phyloP scores from a whole-genome alignment of 1,139 yeast species.

The Hyphopichia wangnamkhiaoensis region DNA sequence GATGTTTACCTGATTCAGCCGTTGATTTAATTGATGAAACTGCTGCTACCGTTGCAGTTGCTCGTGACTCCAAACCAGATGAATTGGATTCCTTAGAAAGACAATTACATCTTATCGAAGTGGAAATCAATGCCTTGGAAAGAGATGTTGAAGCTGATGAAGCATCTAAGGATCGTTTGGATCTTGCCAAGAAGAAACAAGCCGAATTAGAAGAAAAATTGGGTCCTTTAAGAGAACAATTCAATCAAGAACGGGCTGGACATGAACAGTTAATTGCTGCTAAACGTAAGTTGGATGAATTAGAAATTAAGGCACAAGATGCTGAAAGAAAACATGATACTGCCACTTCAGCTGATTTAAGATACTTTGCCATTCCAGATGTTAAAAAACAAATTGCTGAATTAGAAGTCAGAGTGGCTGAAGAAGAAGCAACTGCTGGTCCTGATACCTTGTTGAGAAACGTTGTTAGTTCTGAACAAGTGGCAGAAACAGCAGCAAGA shows the following conservation, averaged over 20 bases:
- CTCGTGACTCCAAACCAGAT: constrained; percentile 97
- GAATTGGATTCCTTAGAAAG: constrained; percentile 93
- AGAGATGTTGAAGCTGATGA: constrained; percentile 92
- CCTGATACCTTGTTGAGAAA: constrained; percentile 73
- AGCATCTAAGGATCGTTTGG: constrained; percentile 82
- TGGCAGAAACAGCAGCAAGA: constrained; percentile 96
- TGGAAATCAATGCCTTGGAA: constrained; percentile 94
- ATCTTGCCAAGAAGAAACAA: constrained; percentile 72
- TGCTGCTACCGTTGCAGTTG: constrained; percentile 97
- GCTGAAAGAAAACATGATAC: constrained; percentile 97
- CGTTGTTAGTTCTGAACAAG: constrained; percentile 90
- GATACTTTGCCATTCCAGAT: constrained; percentile 97
- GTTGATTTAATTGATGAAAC: constrained; percentile 96
- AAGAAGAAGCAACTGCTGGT: constrained; percentile 63
- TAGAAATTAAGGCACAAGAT: constrained; percentile 89
- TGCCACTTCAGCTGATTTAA: constrained; percentile 90
- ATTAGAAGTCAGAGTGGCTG: constrained; percentile 74
- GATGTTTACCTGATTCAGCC: constrained; percentile 97
- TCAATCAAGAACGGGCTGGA: constrained; percentile 84
- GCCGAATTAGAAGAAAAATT: constrained; percentile 85
- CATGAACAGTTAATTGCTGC: constrained; percentile 88
- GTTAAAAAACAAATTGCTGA: constrained; percentile 72
- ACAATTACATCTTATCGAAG: constrained; percentile 85
- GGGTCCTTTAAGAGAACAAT: constrained; percentile 82
- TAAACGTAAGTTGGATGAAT: constrained; percentile 87